Percentiles rank a stretch among this genome's conserved stretches.
These are phyloP conservation scores for Penicillium bialowiezense DNA, from an alignment of 495 filamentous ascomycete genomes.

Conservation along the genomic window DNA sequence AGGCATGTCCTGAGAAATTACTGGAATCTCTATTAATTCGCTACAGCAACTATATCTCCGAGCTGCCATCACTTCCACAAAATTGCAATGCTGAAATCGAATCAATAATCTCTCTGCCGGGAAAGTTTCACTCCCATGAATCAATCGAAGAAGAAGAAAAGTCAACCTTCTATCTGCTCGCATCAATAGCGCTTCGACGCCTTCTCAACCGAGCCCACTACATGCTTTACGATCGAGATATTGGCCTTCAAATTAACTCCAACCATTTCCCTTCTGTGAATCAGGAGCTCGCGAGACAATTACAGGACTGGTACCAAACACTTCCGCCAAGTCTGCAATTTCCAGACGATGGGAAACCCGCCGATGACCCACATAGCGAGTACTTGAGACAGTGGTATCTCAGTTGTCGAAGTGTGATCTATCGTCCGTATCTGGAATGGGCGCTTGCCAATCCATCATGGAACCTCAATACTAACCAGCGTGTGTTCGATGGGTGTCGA, in stretches of 20 bases:
- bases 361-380: slow-evolving; percentile 7
- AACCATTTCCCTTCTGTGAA: slow-evolving; percentile 5
- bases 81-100: slow-evolving; percentile 9
- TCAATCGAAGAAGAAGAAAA: slow-evolving; percentile 5
- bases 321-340: slow-evolving; percentile 5
- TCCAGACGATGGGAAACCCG: slow-evolving; percentile 2
- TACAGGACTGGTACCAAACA: slow-evolving; percentile 10
- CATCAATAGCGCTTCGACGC: slow-evolving; percentile 27
- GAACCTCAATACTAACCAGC: slow-evolving; percentile 4
- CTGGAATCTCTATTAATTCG: not conserved
- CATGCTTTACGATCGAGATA: slow-evolving; percentile 9
- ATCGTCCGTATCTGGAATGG: slow-evolving; percentile 8
- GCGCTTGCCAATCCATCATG: slow-evolving; percentile 7
- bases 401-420: slow-evolving; percentile 10
- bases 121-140: slow-evolving; percentile 8
- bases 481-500: slow-evolving; percentile 4
- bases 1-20: not conserved
- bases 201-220: slow-evolving; percentile 23
- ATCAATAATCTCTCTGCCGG: slow-evolving; percentile 7
- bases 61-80: slow-evolving; percentile 7
- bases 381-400: slow-evolving; percentile 11
- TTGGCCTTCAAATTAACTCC: slow-evolving; percentile 8
- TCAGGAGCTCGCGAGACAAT: slow-evolving; percentile 6
- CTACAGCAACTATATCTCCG: slow-evolving; percentile 6
- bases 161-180: slow-evolving; percentile 20